A percentile compares a stretch with the other conserved stretches of the same genome.
Evolutionary conservation across 2,329 filamentous ascomycete genomes (phyloP).

Genomic region (Geosmithia flava): DNA sequence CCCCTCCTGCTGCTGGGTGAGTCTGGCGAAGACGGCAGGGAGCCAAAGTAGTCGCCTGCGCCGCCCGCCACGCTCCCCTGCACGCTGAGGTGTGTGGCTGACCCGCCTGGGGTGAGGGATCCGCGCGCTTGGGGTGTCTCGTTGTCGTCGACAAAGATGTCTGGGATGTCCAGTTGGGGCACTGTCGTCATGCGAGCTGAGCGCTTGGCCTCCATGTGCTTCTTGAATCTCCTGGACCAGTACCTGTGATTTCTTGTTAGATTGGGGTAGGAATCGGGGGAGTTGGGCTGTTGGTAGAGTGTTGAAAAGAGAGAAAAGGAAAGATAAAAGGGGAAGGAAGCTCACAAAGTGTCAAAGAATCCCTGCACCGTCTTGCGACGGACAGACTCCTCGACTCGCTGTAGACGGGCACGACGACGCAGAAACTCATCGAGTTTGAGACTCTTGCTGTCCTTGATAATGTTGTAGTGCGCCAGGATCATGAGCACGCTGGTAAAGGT

Average conservation of each 20-base stretch:
- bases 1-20: background rate
- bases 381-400: constrained; percentile 90
- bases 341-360: constrained; percentile 85
- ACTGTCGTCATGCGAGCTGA: constrained; percentile 65
- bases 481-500: constrained; percentile 86
- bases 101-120: background rate
- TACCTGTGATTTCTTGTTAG: constrained; percentile 45
- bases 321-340: constrained; percentile 4
- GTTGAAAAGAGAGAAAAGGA: background rate
- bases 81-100: constrained; percentile 5
- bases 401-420: constrained; percentile 75
- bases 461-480: constrained; percentile 96
- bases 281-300: background rate
- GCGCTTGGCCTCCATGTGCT: constrained; percentile 58
- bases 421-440: constrained; percentile 90
- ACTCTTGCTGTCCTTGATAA: constrained; percentile 96
- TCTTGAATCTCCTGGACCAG: constrained; percentile 74
- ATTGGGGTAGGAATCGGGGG: no score
- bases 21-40: background rate
- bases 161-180: constrained; percentile 72
- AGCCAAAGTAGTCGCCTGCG: background rate
- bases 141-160: constrained; percentile 81
- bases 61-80: background rate
- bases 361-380: constrained; percentile 80
- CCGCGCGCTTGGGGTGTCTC: constrained; percentile 9